Percentiles rank a stretch among this genome's conserved stretches.
These are phyloP conservation scores for Tetrahymena thermophila DNA, from an alignment of 73 alveolate species.

Conservation along the genomic window DNA sequence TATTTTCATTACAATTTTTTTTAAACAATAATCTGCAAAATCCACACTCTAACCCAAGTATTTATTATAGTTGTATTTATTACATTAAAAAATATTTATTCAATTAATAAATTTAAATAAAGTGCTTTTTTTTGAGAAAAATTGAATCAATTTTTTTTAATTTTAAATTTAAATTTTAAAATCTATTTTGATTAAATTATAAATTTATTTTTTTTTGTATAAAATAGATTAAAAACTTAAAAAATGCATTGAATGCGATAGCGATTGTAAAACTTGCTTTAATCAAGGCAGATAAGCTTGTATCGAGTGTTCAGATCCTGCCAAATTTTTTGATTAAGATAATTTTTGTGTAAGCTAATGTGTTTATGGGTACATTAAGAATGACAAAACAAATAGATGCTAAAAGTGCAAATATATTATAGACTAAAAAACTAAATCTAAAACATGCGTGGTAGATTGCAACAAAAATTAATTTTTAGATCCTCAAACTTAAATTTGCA, in stretches of 20 bases:
- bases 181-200: no score
- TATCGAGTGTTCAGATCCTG: neutral
- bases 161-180: no score
- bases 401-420: neutral
- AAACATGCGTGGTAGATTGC: neutral
- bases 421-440: neutral
- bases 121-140: no score
- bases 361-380: neutral
- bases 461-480: neutral
- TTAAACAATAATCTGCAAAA: no score
- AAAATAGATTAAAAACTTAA: neutral
- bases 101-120: no score
- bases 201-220: no score
- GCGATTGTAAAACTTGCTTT: neutral
- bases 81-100: no score
- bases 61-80: no score
- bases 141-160: no score
- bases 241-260: neutral
- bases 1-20: no score
- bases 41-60: no score
- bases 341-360: neutral
- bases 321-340: neutral
- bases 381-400: neutral
- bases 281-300: neutral
- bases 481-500: neutral